Conservation (phyloP, 2,329 filamentous ascomycete genomes). For the Alternaria rosae region DNA sequence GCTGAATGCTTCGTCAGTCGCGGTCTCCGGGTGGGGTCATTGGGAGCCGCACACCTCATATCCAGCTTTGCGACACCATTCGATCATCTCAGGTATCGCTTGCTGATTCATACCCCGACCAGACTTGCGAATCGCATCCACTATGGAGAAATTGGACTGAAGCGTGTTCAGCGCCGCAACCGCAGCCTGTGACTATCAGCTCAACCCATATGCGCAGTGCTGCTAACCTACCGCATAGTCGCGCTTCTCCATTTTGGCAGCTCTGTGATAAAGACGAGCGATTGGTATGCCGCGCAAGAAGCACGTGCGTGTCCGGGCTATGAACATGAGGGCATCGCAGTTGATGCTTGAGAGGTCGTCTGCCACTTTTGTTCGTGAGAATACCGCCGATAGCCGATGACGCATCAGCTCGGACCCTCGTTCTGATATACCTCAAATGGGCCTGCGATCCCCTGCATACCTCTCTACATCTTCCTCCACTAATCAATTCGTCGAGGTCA, state of each 20-base stretch:
- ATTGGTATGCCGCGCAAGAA: constrained; percentile 17
- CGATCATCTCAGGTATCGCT: constrained; percentile 82
- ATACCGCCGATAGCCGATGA: constrained; percentile 36
- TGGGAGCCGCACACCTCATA: constrained; percentile 67
- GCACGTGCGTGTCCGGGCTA: constrained; percentile 31
- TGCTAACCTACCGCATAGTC: constrained; percentile 44
- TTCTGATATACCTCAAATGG: not conserved
- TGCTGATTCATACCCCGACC: constrained; percentile 75
- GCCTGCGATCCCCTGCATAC: not conserved
- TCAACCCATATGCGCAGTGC: not conserved
- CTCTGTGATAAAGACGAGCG: constrained; percentile 25
- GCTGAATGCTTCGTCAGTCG: constrained; percentile 51
- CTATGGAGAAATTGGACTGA: constrained; percentile 78
- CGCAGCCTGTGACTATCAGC: constrained; percentile 63
- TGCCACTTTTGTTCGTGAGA: constrained; percentile 21
- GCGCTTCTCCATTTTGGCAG: constrained; percentile 39
- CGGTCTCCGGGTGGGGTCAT: not conserved
- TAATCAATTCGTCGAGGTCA: not conserved
- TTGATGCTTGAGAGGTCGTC: constrained; percentile 7
- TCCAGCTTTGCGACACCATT: constrained; percentile 78
- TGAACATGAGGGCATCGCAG: constrained; percentile 43
- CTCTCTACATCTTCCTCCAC: not conserved
- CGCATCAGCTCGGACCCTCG: constrained; percentile 13
- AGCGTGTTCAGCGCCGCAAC: constrained; percentile 77
- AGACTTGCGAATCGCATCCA: constrained; percentile 79